Base-by-base conservation (phyloP, 345 rosid species). In the Salix suchowensis region DNA sequence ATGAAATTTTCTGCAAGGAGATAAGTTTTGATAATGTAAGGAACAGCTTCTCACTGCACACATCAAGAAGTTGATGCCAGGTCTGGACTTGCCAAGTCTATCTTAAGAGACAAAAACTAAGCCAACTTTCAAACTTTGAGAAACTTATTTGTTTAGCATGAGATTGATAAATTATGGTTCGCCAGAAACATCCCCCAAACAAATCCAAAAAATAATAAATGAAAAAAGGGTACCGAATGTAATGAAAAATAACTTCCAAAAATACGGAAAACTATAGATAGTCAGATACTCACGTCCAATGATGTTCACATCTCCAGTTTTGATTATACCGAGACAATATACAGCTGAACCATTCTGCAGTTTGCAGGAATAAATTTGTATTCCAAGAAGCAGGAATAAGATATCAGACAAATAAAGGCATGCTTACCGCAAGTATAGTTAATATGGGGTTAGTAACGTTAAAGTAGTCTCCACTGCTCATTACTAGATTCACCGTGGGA, bases 211-310 rank as follows among this genome's bases (percentile, higher is more conserved):
- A 62, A 1, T 46, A 46, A 46, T 14, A 12, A 14, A 46, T 46
- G 4, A 40, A 40, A 40, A 11, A 40, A 40, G 46, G 46, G 46
- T 40, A 12, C 0, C 0, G 4, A 46, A 14, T 46, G 52, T 0
- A 46, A 23, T n/a, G 30, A 21, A 60, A 21, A 60, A 40, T 10
- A 40, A 40, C 2, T 11, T 40, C 46, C 46, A 11, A 40, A 10
- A 40, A 60, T 12, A 19, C 2, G 1, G 8, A 60, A 9, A 60
- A 19, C 32, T 1, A 28, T 26, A 28, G 21, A 37, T 10, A 40
- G 19, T 14, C 3, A 74, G 82, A 81, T 54, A 88, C 98, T 94
- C 80, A 94, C 97, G 98, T 83, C 98, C 98, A 9, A 95, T 91
- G 79, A 95, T 89, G 78, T 94, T 91, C 67, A 91, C 79, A 61